phyloP scores from a whole-genome alignment of 2,329 filamentous ascomycete genomes.

The Epichloe sibirici region DNA sequence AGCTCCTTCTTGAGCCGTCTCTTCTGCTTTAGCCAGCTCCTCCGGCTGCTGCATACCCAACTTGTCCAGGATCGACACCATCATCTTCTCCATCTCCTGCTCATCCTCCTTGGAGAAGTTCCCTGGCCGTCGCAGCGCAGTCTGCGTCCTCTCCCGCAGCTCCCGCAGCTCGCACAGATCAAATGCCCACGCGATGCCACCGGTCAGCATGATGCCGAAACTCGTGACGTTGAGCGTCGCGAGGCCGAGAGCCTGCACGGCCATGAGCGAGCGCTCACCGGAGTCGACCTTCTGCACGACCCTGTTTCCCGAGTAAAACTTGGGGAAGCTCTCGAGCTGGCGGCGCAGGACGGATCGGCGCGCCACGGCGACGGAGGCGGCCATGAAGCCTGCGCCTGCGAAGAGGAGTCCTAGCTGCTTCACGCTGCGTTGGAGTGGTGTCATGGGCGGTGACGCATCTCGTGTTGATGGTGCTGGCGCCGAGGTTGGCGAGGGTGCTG shows the following conservation, averaged over 20 bases:
- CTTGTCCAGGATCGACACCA: slow-evolving; percentile 45
- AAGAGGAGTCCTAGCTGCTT: slow-evolving; percentile 59
- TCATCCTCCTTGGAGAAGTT: slow-evolving; percentile 35
- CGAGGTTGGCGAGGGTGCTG: slow-evolving; percentile 7
- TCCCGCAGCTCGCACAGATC: slow-evolving; percentile 63
- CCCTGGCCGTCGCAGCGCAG: slow-evolving; percentile 24
- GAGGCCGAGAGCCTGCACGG: slow-evolving; percentile 69
- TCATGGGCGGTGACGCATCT: slow-evolving; percentile 21
- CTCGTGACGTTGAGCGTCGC: slow-evolving; percentile 78
- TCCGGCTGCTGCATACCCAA: slow-evolving; percentile 21
- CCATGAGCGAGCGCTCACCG: slow-evolving; percentile 43
- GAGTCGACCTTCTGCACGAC: slow-evolving; percentile 14
- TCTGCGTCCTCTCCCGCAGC: slow-evolving; percentile 39
- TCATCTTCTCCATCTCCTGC: slow-evolving; percentile 49
- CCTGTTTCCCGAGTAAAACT: slow-evolving; percentile 56
- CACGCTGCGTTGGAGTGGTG: slow-evolving; percentile 30
- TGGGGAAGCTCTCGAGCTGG: slow-evolving; percentile 48
- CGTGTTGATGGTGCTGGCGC: slow-evolving; percentile 6
- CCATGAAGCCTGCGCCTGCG: slow-evolving; percentile 64
- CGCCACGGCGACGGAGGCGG: slow-evolving; percentile 58
- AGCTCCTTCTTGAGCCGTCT: not conserved
- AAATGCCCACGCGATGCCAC: slow-evolving; percentile 63
- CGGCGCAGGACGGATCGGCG: slow-evolving; percentile 57
- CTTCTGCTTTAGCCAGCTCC: not conserved
- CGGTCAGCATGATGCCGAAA: slow-evolving; percentile 61